Evolutionary conservation across 169 alveolate genomes (phyloP).

Genomic region (Cryptosporidium xiaoi): DNA sequence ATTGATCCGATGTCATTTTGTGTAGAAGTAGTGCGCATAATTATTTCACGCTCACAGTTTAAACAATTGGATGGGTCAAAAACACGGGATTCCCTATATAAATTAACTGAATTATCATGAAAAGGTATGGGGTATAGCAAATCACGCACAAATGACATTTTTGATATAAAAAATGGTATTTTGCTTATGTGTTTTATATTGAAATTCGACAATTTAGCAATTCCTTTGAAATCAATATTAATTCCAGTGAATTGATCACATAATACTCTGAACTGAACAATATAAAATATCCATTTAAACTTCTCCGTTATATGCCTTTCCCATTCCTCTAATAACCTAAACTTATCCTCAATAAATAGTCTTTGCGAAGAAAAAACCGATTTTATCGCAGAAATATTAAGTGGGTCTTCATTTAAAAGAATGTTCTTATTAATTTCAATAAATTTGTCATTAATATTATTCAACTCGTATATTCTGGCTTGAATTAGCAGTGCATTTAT

Average conservation of each 20-base stretch:
- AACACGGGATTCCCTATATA: not conserved
- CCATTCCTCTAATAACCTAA: conserved; percentile 45
- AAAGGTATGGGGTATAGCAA: conserved; percentile 7
- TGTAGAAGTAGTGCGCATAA: conserved; percentile 13
- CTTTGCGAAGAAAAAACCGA: conserved; percentile 25
- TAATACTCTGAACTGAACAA: conserved; percentile 23
- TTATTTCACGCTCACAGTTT: conserved; percentile 21
- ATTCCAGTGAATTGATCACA: conserved; percentile 25
- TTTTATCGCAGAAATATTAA: conserved; percentile 31
- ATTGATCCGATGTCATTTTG: conserved; percentile 26
- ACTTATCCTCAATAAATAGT: not conserved
- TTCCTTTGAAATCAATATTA: not conserved
- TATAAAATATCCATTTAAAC: conserved; percentile 6
- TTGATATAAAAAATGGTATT: conserved; percentile 23
- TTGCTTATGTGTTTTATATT: not conserved
- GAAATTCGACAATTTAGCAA: not conserved
- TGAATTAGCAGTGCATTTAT: conserved; percentile 9
- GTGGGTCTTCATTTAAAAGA: conserved; percentile 39
- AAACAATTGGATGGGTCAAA: conserved; percentile 12
- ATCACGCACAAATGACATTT: conserved; percentile 12
- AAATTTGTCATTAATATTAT: conserved; percentile 29
- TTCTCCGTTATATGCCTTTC: conserved; percentile 4
- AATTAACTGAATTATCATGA: not conserved
- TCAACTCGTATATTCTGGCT: conserved; percentile 57
- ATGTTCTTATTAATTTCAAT: conserved; percentile 7